Percentiles rank a stretch among this genome's conserved stretches.
Conservation (phyloP, 176 grass and related monocot species). For the Thalia dealbata region DNA sequence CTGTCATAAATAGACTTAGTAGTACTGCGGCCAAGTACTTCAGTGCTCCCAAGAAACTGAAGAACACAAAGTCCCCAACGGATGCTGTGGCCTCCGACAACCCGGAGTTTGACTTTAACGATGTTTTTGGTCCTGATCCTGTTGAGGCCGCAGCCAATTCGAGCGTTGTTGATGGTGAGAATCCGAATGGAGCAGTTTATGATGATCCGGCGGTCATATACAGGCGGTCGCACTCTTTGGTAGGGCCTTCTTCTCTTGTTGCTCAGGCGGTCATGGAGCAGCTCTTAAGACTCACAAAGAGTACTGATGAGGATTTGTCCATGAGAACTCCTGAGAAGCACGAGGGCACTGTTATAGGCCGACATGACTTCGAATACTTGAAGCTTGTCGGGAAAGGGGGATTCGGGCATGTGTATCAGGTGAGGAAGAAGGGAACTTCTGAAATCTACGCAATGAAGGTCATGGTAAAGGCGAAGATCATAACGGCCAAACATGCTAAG, state of each 20-base stretch:
- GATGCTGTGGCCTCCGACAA: conserved; percentile 72
- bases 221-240: conserved; percentile 87
- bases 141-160: conserved; percentile 41
- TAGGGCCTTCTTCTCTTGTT: conserved; percentile 65
- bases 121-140: conserved; percentile 70
- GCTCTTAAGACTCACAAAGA: conserved; percentile 56
- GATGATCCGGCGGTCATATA: conserved; percentile 66
- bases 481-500: conserved; percentile 91
- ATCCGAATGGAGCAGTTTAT: conserved; percentile 47
- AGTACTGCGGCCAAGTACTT: conserved; percentile 27
- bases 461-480: conserved; percentile 93
- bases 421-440: conserved; percentile 74
- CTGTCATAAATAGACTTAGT: conserved; percentile 37
- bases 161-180: conserved; percentile 39
- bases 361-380: conserved; percentile 77
- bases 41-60: conserved; percentile 36
- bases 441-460: conserved; percentile 99
- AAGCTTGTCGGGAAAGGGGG: conserved; percentile 95
- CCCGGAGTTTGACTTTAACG: conserved; percentile 85
- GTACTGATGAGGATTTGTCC: conserved; percentile 35
- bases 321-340: conserved; percentile 46
- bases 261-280: conserved; percentile 45
- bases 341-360: conserved; percentile 51
- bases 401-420: conserved; percentile 96
- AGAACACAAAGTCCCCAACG: conserved; percentile 46